Evolutionary conservation across 164 flowering plant genomes (phyloP).

Genomic region (Liriodendron chinense): DNA sequence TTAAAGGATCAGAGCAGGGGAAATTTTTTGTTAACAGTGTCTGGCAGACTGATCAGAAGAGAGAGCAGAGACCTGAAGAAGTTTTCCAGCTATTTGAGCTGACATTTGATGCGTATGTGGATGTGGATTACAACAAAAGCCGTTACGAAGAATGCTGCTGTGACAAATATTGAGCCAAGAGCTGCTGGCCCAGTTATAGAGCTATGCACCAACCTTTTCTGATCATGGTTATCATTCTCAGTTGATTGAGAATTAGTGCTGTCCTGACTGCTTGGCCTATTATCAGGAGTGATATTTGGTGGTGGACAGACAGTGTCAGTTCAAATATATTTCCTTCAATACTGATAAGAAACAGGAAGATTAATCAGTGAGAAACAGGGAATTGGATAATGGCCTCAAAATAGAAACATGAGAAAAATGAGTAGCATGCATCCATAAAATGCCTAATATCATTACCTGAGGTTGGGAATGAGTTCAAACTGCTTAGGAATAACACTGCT

Average conservation of each 20-base stretch:
- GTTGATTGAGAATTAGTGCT: conserved; percentile 25
- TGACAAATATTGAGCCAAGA: no score
- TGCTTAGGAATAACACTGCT: no score
- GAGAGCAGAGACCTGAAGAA: conserved; percentile 30
- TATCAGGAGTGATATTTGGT: conserved; percentile 37
- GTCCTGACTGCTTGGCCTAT: conserved; percentile 22
- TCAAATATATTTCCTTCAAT: conserved; percentile 60
- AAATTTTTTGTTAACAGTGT: conserved; percentile 31
- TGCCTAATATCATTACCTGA: no score
- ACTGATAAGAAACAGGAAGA: conserved; percentile 31
- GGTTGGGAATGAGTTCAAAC: no score
- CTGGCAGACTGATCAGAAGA: conserved; percentile 31
- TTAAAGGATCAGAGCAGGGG: not conserved
- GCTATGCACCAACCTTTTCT: conserved; percentile 33
- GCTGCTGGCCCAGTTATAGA: conserved; percentile 42
- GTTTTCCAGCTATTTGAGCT: conserved; percentile 16
- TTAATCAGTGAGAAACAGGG: no score
- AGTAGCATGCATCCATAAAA: no score
- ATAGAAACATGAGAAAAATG: no score
- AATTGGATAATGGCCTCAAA: no score
- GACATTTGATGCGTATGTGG: conserved; percentile 22
- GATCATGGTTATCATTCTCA: conserved; percentile 28
- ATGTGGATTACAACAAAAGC: conserved; percentile 31
- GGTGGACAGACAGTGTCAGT: conserved; percentile 43
- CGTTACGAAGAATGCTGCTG: conserved; percentile 39